Evolutionary conservation across 163 green algal species (phyloP).

Genomic region (Chloroidium sp.): DNA sequence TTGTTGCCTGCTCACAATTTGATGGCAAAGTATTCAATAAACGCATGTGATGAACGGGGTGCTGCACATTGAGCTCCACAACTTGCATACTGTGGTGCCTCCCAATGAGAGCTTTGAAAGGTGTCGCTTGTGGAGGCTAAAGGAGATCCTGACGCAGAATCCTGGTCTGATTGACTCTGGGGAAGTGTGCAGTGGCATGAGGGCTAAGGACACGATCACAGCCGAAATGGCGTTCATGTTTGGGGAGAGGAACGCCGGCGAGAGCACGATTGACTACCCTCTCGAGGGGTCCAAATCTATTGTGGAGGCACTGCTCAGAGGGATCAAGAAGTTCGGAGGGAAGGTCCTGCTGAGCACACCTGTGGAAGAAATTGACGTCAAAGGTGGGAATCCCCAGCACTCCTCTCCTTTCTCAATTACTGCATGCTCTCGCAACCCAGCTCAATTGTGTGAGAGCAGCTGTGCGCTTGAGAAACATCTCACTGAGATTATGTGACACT

Average conservation of each 20-base stretch:
- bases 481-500: no score
- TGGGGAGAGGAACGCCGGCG: conserved; percentile 45
- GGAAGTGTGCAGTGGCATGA: conserved; percentile 38
- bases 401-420: neutral
- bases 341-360: conserved; percentile 52
- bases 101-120: no score
- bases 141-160: neutral
- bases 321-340: conserved; percentile 73
- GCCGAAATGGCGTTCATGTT: conserved; percentile 73
- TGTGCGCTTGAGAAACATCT: no score
- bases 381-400: conserved; percentile 14
- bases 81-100: no score
- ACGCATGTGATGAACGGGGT: no score
- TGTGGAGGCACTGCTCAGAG: conserved; percentile 72
- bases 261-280: conserved; percentile 68
- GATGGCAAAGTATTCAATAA: no score
- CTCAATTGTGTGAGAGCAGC: no score
- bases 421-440: neutral
- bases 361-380: conserved; percentile 70
- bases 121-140: no score
- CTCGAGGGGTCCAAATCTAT: conserved; percentile 66
- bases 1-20: no score
- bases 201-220: conserved; percentile 53
- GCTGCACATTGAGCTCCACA: no score
- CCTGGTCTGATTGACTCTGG: neutral